These are phyloP conservation scores for Entomortierella lignicola DNA, from an alignment of 192 early-diverging fungal species.

Conservation along the genomic window DNA sequence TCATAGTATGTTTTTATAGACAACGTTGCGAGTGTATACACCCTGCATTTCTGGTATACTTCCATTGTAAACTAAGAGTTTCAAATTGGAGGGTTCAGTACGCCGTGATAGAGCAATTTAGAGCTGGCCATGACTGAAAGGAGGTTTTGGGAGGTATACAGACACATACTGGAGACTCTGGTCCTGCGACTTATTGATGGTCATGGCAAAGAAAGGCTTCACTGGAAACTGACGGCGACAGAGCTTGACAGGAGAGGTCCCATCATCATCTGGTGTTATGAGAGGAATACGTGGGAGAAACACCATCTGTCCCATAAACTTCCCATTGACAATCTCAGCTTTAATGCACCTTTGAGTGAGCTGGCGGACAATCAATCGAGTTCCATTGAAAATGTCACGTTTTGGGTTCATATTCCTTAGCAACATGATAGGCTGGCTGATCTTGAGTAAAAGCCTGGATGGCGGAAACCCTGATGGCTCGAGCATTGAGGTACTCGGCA, in stretches of 20 bases:
- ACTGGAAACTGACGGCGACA: conserved; percentile 19
- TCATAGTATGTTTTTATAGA: too few species aligned
- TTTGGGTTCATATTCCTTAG: conserved; percentile 33
- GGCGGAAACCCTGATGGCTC: conserved; percentile 1
- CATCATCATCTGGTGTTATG: conserved; percentile 7
- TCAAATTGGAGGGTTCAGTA: not conserved
- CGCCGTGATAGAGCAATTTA: conserved; percentile 9
- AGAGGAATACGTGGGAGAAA: conserved; percentile 29
- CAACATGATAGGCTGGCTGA: conserved; percentile 32
- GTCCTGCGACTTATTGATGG: conserved; percentile 32
- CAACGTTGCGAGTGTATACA: too few species aligned
- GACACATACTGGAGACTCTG: conserved; percentile 14
- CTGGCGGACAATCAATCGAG: conserved; percentile 22
- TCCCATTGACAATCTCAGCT: conserved; percentile 10
- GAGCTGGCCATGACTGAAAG: not conserved
- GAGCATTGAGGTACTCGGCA: conserved; percentile 20
- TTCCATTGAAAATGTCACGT: conserved; percentile 46
- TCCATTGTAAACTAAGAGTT: not conserved
- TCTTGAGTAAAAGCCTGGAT: conserved; percentile 10
- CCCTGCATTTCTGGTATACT: too few species aligned
- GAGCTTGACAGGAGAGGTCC: conserved; percentile 11
- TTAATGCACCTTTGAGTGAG: conserved; percentile 9
- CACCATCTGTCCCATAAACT: conserved; percentile 3
- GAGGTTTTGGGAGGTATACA: conserved; percentile 8
- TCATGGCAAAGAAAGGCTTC: conserved; percentile 33